Conservation (phyloP, 2,329 filamentous ascomycete genomes). For the Ilyonectria mors-panacis region DNA sequence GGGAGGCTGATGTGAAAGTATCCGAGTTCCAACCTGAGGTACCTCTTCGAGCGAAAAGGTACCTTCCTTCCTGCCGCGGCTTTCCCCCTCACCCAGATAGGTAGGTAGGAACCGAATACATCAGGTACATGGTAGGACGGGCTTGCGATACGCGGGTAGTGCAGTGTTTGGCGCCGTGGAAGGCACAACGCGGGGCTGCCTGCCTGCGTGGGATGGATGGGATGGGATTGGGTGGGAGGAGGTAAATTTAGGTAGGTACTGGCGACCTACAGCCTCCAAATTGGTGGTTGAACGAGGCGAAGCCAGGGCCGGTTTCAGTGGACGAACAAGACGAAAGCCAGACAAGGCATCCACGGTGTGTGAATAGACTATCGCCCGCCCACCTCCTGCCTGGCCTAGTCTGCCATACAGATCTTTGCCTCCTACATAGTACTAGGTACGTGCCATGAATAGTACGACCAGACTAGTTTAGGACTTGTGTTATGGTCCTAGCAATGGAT, state of each 20-base stretch:
- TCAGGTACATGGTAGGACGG: neutral
- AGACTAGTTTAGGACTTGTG: no score
- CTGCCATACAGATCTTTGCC: neutral
- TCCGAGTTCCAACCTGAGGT: slow-evolving; percentile 16
- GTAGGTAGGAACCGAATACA: neutral
- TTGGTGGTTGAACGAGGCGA: neutral
- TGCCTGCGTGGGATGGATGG: neutral
- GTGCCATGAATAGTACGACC: neutral
- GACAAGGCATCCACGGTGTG: neutral
- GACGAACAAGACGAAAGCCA: neutral
- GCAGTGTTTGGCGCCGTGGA: neutral
- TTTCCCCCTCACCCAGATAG: neutral
- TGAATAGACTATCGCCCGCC: neutral
- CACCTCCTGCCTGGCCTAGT: neutral
- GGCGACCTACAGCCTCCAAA: neutral
- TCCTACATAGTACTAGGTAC: neutral
- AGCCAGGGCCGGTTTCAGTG: neutral
- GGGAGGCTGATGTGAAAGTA: slow-evolving; percentile 7
- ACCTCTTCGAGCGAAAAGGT: neutral
- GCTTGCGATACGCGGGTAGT: neutral
- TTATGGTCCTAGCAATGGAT: no score
- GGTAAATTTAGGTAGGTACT: neutral
- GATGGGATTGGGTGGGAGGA: neutral
- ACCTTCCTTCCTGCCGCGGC: neutral
- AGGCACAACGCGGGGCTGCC: neutral